phyloP scores from a whole-genome alignment of 352 stramenopile species.

The Globisporangium nagaii region DNA sequence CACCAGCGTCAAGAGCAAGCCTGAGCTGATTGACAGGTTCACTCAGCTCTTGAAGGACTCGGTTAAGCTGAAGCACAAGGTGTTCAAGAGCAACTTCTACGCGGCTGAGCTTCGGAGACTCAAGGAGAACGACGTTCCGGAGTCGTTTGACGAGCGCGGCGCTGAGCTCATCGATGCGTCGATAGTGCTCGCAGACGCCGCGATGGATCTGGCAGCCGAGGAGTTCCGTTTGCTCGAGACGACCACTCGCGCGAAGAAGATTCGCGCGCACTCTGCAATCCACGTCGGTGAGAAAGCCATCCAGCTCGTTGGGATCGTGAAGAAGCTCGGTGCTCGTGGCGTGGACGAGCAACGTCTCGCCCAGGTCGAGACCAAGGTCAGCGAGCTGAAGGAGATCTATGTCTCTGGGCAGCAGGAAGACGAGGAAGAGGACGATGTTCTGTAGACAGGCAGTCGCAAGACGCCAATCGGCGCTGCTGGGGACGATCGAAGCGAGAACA shows the following conservation, averaged over 20 bases:
- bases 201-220: conserved; percentile 75
- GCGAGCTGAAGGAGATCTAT: conserved; percentile 54
- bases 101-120: conserved; percentile 46
- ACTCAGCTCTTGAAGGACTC: conserved; percentile 81
- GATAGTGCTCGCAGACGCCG: conserved; percentile 46
- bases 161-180: conserved; percentile 59
- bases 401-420: conserved; percentile 61
- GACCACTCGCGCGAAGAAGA: conserved; percentile 74
- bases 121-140: conserved; percentile 49
- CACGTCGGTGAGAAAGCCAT: conserved; percentile 70
- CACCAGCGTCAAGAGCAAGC: conserved; percentile 67
- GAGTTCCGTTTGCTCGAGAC: conserved; percentile 64
- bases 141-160: conserved; percentile 70
- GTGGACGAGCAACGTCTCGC: conserved; percentile 44
- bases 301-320: conserved; percentile 77
- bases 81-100: conserved; percentile 79
- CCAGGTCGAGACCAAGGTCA: conserved; percentile 32
- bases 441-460: conserved; percentile 41
- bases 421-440: conserved; percentile 83
- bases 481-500: no score
- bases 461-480: no score
- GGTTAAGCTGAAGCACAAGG: conserved; percentile 86
- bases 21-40: conserved; percentile 82
- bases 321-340: conserved; percentile 68
- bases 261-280: conserved; percentile 61